Evolutionary conservation across 176 grass and related monocot genomes (phyloP).

Genomic region (Rhynchospora breviuscula): DNA sequence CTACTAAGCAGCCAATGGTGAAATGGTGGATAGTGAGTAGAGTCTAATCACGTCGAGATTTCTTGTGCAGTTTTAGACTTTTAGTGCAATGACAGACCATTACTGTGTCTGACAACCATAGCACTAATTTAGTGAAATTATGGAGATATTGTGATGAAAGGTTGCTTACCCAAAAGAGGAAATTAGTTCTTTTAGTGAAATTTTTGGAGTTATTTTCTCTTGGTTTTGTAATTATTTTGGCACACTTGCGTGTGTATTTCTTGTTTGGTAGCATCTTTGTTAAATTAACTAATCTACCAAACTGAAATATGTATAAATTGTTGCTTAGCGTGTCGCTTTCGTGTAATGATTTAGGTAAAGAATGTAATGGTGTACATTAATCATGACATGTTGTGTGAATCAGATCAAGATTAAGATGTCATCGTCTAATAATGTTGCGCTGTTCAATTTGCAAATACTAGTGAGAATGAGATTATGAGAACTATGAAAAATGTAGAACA

Average conservation of each 20-base stretch:
- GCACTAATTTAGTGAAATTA: neutral
- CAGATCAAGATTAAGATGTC: no score
- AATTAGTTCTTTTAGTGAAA: neutral
- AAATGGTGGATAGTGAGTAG: neutral
- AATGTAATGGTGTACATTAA: no score
- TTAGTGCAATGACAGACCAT: neutral
- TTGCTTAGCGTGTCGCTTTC: neutral
- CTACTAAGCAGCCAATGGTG: neutral
- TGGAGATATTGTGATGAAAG: neutral
- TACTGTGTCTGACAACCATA: no score
- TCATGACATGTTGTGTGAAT: no score
- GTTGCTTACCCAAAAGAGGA: neutral
- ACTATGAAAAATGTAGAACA: neutral
- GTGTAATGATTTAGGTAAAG: no score
- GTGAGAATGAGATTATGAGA: no score
- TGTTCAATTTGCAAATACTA: no score
- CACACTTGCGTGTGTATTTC: neutral
- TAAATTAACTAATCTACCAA: no score
- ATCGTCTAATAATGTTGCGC: no score
- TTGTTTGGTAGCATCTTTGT: no score
- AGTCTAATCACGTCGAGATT: constrained; percentile 8
- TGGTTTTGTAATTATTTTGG: neutral
- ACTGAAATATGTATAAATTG: neutral
- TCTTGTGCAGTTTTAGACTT: neutral
- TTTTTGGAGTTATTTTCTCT: neutral